These are phyloP conservation scores for Malassezia restricta DNA, from an alignment of 1,284 basidiomycete genomes.

Conservation along the genomic window DNA sequence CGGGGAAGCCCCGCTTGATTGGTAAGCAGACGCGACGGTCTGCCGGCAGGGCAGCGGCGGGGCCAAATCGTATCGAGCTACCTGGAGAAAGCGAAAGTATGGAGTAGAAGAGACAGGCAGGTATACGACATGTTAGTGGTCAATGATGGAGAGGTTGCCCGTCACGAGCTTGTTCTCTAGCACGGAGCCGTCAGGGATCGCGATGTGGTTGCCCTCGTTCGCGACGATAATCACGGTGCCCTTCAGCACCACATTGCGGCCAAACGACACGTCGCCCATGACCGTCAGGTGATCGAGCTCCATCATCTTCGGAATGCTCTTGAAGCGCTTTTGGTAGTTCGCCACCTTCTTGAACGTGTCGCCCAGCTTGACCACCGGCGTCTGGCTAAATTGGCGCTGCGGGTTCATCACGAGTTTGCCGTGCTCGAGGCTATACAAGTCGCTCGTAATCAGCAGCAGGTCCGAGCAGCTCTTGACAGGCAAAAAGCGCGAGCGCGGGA, in stretches of 20 bases:
- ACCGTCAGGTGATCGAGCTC: constrained; percentile 95
- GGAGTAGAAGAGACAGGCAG: too few species aligned
- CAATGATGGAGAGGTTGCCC: constrained; percentile 46
- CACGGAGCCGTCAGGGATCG: constrained; percentile 87
- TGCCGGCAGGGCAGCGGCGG: too few species aligned
- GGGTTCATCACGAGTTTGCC: constrained; percentile 73
- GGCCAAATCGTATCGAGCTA: too few species aligned
- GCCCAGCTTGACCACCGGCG: constrained; percentile 93
- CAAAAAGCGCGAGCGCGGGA: constrained; percentile 90
- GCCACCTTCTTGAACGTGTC: constrained; percentile 70
- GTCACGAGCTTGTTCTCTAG: constrained; percentile 65
- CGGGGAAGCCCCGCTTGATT: too few species aligned
- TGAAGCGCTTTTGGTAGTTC: constrained; percentile 94
- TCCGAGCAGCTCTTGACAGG: constrained; percentile 61
- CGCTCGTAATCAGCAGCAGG: constrained; percentile 85
- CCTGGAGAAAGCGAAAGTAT: too few species aligned
- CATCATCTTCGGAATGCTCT: constrained; percentile 70
- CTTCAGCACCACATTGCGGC: constrained; percentile 65
- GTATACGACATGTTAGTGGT: constrained; percentile 28
- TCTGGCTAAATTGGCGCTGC: constrained; percentile 57
- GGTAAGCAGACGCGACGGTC: too few species aligned
- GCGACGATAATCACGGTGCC: constrained; percentile 57
- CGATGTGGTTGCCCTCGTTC: constrained; percentile 85
- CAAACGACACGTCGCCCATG: constrained; percentile 89
- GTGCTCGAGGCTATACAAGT: constrained; percentile 88